Evolutionary conservation across 1,284 basidiomycete species (phyloP), one percentile per base, ranked within the genome.

Genomic region (Ustilago curta): DNA sequence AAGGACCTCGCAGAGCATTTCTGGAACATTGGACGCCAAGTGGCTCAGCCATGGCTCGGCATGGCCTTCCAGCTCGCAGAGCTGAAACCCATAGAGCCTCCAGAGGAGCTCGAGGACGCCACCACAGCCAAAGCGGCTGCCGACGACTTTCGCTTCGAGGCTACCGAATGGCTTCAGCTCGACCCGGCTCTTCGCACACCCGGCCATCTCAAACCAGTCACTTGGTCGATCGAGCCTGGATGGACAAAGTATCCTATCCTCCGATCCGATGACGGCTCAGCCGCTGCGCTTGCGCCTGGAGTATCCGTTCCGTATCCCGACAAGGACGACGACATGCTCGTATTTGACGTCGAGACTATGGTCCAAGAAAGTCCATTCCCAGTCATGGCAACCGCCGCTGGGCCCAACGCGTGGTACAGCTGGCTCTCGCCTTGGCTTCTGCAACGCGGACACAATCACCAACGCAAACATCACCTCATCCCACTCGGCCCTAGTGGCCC

Each of bases 381-480:
- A 2, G 88, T 98, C 81, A 92, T 99, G 88, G 95, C 97, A 0
- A 93, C 91, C 61, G 95, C 95, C 2, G 92, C 90, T 0, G 91
- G 94, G 5, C 87, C 88, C 18, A 90, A 90, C 39, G 91, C 91
- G 0, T 99, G 96, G 95, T 99, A 99, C 83, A 90, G 90, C 5
- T 99, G 97, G 96, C 89, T 97, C 63, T 95, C 93, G 1, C 96
- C 96, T 0, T 96, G 94, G 91, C 87, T 99, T 5, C 88, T 97
- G 6, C 90, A 90, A 12, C 89, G 91, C 71, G 88, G 90, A 2
- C 55, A 72, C 4, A 47, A 64, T 6, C 50, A 74, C 35, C 84
- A 87, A 2, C 87, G 90, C 49, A 88, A 89, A 1, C 87, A 90
- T 50, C 95, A 95, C 45, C 87, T 96, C 50, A 91, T 96, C 57